Base-by-base conservation (phyloP, 805 yeast genomes). In the Candida awuae region DNA sequence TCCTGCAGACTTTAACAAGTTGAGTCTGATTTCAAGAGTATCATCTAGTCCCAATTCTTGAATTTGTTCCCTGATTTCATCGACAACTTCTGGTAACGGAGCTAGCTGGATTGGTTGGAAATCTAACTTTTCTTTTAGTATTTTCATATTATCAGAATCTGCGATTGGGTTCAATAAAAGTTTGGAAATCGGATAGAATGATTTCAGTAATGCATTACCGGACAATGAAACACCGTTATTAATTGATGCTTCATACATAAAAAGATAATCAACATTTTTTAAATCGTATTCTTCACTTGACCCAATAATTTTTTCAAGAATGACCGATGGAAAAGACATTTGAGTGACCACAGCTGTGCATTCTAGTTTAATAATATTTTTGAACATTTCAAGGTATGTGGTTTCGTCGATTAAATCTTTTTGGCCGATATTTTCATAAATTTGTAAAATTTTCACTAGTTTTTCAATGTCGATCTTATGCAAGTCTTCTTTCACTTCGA, bases 1-100 rank as follows among this genome's bases (percentile, higher is more conserved):
- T 2, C 56, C 61, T n/a, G 46, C 35, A 1, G 56, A 48, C 37
- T 41, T 46, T 9, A 56, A 19, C 7, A 54, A 33, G 16, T 40
- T 22, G 6, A 50, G 16, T 34, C 47, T 48, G 2, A 45, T 34
- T 12, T 34, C 29, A 10, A 43, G 32, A 4, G 23, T 21, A n/a
- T 39, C 44, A 31, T 50, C 56, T 15, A 50, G 19, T 7, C 39
- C 43, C 15, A 37, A 8, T 13, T 49, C 51, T 26, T 34, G 35
- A 15, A 53, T 48, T 28, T 39, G 44, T 6, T 44, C 37, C 19
- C 50, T 39, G 4, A 54, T 41, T 17, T 43, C 42, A 8, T 41
- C 35, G 6, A 37, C 45, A 8, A 42, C 15, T 18, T 49, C 47
- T 2, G 40, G 28, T 4, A 45, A 16, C 7, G 52, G 29, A 2